A percentile compares a stretch with the other conserved stretches of the same genome.
Evolutionary conservation across 495 filamentous ascomycete genomes (phyloP).

Genomic region (Penicillium coprophilum): DNA sequence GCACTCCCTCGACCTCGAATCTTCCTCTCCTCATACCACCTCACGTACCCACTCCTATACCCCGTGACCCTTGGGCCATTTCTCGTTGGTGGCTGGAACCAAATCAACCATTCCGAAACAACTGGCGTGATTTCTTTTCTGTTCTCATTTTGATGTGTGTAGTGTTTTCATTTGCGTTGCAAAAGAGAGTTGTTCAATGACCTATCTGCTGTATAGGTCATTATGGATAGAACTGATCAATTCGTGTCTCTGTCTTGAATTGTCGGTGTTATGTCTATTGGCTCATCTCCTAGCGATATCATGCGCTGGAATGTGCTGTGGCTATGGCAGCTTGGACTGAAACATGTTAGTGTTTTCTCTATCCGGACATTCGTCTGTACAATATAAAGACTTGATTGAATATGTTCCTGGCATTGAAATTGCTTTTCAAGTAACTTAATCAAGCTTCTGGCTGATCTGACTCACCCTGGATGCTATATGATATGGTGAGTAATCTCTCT

Average conservation of each 20-base stretch:
- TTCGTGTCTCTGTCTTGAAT: not conserved
- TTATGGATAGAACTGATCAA: slow-evolving; percentile 11
- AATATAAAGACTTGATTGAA: slow-evolving; percentile 13
- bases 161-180: slow-evolving; percentile 31
- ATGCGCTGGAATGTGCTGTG: slow-evolving; percentile 8
- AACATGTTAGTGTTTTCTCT: not conserved
- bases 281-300: slow-evolving; percentile 8
- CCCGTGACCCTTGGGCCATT: slow-evolving; percentile 28
- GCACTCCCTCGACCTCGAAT: slow-evolving; percentile 3
- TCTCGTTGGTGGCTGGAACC: slow-evolving; percentile 19
- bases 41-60: slow-evolving; percentile 27
- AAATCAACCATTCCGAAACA: slow-evolving; percentile 17
- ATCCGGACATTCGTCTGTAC: slow-evolving; percentile 12
- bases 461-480: not conserved
- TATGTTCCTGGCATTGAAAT: slow-evolving; percentile 1
- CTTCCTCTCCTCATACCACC: slow-evolving; percentile 8
- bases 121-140: slow-evolving; percentile 25
- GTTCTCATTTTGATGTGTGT: slow-evolving; percentile 32
- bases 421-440: not conserved
- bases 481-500: no score
- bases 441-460: not conserved
- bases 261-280: not conserved
- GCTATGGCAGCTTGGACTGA: not conserved
- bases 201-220: slow-evolving; percentile 46
- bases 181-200: slow-evolving; percentile 26